phyloP scores from a whole-genome alignment of 139 green algal species.

The Chlamydomonas sphaeroides region DNA sequence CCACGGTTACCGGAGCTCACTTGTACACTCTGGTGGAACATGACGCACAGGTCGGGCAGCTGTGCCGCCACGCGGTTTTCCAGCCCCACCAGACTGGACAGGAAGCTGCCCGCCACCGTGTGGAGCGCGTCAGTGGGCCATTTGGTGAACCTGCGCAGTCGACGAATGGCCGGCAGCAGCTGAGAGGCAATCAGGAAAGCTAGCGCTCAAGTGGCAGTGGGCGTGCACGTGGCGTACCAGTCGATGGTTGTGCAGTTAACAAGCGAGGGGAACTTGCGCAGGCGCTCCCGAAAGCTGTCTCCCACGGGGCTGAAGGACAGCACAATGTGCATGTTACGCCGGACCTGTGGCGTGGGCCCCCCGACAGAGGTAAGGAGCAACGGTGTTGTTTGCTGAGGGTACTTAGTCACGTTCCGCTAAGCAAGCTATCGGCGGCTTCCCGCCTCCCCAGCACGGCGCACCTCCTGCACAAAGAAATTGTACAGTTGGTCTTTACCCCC shows the following conservation, averaged over 20 bases:
- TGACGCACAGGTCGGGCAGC: conserved; percentile 70
- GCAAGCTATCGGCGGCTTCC: too few species aligned
- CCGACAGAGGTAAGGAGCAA: too few species aligned
- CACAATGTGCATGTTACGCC: conserved; percentile 79
- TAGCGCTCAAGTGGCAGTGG: too few species aligned
- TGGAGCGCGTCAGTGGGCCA: conserved; percentile 66
- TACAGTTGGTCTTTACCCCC: conserved; percentile 68
- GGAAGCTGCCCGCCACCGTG: conserved; percentile 62
- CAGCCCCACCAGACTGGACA: conserved; percentile 49
- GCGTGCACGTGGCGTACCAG: too few species aligned
- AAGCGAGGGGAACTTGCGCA: conserved; percentile 83
- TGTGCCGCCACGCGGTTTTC: conserved; percentile 43
- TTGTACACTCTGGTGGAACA: conserved; percentile 75
- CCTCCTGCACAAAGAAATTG: conserved; percentile 83
- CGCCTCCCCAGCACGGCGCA: conserved; percentile 27
- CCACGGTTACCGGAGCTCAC: too few species aligned
- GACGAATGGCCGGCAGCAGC: too few species aligned
- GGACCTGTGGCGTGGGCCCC: conserved; percentile 54
- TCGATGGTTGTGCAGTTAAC: conserved; percentile 87
- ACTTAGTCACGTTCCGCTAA: too few species aligned
- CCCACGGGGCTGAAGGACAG: conserved; percentile 78
- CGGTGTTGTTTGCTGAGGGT: too few species aligned
- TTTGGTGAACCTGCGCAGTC: conserved; percentile 64
- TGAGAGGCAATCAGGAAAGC: too few species aligned
- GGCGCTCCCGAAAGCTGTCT: conserved; percentile 75